Conservation (phyloP, 176 grass and related monocot genomes). For the Avena atlantica region DNA sequence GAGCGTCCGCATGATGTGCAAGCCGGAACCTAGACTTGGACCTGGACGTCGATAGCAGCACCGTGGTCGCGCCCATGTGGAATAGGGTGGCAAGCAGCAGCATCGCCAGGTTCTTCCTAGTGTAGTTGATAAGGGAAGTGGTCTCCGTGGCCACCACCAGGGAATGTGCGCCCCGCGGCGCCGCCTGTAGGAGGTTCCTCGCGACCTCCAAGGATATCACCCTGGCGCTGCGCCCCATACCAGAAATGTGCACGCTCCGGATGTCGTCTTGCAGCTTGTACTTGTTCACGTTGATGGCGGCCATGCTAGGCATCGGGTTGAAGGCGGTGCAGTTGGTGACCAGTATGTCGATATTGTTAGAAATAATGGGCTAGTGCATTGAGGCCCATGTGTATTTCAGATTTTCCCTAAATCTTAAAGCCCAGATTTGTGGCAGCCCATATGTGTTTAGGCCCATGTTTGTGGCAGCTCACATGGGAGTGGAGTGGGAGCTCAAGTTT, state of each 20-base stretch:
- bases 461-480: no score
- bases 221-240: slow-evolving; percentile 54
- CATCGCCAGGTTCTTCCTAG: slow-evolving; percentile 12
- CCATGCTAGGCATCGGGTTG: slow-evolving; percentile 33
- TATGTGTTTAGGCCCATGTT: no score
- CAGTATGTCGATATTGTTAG: slow-evolving; percentile 35
- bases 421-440: no score
- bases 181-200: slow-evolving; percentile 1
- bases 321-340: slow-evolving; percentile 40
- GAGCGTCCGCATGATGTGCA: slow-evolving; percentile 33
- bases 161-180: not conserved
- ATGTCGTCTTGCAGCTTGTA: not conserved
- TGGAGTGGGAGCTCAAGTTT: no score
- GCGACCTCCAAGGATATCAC: slow-evolving; percentile 30
- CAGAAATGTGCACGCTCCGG: slow-evolving; percentile 3
- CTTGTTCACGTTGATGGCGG: slow-evolving; percentile 32
- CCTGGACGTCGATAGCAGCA: slow-evolving; percentile 8
- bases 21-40: slow-evolving; percentile 32
- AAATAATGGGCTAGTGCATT: no score
- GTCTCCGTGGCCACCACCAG: slow-evolving; percentile 45
- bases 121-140: not conserved
- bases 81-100: slow-evolving; percentile 26
- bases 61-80: slow-evolving; percentile 43
- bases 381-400: no score
- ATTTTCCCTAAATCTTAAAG: no score